Conservation (phyloP, 805 yeast genomes). For the Tetrapisispora iriomotensis region DNA sequence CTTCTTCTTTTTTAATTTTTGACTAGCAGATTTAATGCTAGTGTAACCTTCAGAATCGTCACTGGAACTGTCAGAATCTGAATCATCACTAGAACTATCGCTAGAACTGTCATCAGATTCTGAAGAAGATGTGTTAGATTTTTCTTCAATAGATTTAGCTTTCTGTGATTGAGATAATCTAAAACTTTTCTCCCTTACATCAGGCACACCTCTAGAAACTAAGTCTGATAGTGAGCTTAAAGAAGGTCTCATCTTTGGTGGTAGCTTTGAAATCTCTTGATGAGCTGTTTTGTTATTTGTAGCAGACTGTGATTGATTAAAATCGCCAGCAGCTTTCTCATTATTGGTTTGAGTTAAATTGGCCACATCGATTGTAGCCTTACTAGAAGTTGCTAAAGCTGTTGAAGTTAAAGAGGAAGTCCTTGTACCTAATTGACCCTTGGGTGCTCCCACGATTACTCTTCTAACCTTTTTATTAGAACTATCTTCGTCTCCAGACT, state of each 20-base stretch:
- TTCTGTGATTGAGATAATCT: neutral
- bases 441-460: conserved; percentile 40
- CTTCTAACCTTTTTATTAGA: conserved; percentile 30
- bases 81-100: neutral
- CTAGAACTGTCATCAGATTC: neutral
- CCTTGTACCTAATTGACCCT: conserved; percentile 19
- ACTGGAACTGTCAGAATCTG: conserved; percentile 8
- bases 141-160: neutral
- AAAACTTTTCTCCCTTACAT: conserved; percentile 41
- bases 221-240: conserved; percentile 48
- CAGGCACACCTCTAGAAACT: conserved; percentile 58
- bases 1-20: conserved; percentile 30
- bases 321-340: neutral
- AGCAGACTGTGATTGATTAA: neutral
- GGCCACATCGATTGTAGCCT: conserved; percentile 14
- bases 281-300: neutral
- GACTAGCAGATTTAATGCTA: conserved; percentile 37
- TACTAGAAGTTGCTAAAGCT: conserved; percentile 13
- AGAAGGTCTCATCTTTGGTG: conserved; percentile 31
- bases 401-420: conserved; percentile 11
- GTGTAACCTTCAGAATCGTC: conserved; percentile 30
- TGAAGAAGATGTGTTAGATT: neutral
- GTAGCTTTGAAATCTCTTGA: conserved; percentile 6
- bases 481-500: conserved; percentile 10
- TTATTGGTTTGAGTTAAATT: neutral